Base-by-base conservation (phyloP, 2,329 filamentous ascomycete species). In the Exophiala oligosperma region DNA sequence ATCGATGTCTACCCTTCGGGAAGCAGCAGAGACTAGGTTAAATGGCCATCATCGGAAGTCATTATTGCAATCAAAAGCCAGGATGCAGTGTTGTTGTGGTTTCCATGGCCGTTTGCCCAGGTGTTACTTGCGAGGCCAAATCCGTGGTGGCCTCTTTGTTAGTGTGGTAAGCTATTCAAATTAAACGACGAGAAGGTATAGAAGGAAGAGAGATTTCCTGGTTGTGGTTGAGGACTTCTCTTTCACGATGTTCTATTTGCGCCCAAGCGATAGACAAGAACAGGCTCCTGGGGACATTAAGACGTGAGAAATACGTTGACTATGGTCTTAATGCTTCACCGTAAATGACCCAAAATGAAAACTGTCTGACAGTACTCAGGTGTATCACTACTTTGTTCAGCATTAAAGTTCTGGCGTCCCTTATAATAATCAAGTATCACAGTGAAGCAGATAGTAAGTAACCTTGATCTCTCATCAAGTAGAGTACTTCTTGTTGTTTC, bases 211-310 rank as follows among this genome's bases (percentile, higher is more conserved):
- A 35, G 32, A 9, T 6, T 35, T 11, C 32, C 2, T 8, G 32
- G 8, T 35, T 11, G 32, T 2, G 7, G 4, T 35, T 9, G 32
- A 11, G 11, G 32, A 35, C 2, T 9, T 35, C 32, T 35, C 32
- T 35, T 9, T 11, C 7, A 35, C 32, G 9, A 11, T 35, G 32
- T 35, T 35, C 32, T 35, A 35, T 35, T 35, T 35, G 32, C 32
- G 32, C 17, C 17, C 17, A 29, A n/a, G 28, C 26, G 32, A 49
- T 41, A 14, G n/a, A 43, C n/a, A 46, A 56, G 29, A 29, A 51
- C 47, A 56, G 54, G 54, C 47, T 56, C 38, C 53, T 23, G 46
- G 26, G 37, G 26, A 17, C 17, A 17, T 17, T 8, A 24, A 37
- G 38, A 24, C 12, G 26, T 6, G 21, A 4, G 11, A 35, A n/a